Conservation (phyloP, 768 basidiomycete genomes). For the Galerina sulciceps region DNA sequence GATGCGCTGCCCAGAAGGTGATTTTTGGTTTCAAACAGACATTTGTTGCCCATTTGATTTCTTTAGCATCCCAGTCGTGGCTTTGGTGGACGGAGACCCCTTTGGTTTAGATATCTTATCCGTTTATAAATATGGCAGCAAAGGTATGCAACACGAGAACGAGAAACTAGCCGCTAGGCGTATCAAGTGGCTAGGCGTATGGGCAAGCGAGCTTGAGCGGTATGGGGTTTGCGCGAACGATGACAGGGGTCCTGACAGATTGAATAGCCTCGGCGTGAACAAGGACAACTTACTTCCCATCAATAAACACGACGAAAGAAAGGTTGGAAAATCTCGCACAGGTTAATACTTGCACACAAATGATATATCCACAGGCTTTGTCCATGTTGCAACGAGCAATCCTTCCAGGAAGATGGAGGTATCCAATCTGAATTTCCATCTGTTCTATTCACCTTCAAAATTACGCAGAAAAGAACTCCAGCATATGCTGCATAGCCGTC, state of each 20-base stretch:
- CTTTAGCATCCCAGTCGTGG: constrained; percentile 74
- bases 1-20: constrained; percentile 67
- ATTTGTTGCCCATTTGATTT: neutral
- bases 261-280: constrained; percentile 59
- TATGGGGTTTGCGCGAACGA: constrained; percentile 32
- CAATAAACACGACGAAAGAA: constrained; percentile 72
- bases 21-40: constrained; percentile 8
- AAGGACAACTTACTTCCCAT: constrained; percentile 70
- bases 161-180: constrained; percentile 68
- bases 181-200: constrained; percentile 82
- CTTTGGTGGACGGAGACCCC: constrained; percentile 88
- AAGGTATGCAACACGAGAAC: constrained; percentile 70
- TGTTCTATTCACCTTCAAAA: neutral
- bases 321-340: constrained; percentile 44
- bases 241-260: neutral
- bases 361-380: constrained; percentile 49
- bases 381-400: constrained; percentile 56
- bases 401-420: constrained; percentile 75
- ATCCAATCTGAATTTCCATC: neutral
- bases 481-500: constrained; percentile 78
- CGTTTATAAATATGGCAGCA: constrained; percentile 84
- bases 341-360: neutral
- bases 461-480: constrained; percentile 73
- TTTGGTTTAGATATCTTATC: constrained; percentile 92
- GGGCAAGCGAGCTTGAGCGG: constrained; percentile 67